Evolutionary conservation across 306 rosid genomes (phyloP), one percentile per base, ranked within the genome.

Genomic region (Lotus japonicus): DNA sequence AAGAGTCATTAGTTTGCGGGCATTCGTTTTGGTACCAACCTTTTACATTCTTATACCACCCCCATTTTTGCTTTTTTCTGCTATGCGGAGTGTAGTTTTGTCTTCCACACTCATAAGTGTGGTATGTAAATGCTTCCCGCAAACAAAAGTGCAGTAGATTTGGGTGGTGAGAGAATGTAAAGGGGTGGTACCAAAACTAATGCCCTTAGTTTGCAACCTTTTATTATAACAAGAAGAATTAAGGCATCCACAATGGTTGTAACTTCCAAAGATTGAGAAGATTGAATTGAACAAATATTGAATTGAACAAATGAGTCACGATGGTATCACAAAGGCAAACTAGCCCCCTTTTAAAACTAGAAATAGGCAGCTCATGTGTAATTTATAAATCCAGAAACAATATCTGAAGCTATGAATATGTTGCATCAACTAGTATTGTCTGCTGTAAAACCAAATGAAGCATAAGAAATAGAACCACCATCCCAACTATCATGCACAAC

Each of bases 401-500:
- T 23, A 7, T 1, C 15, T 31, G 53, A 62, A 23, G 56, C 31
- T 17, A 4, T 15, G 4, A 36, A 18, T 33, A 13, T 6, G 16
- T 10, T 45, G 23, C 3, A 43, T 70, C 56, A 75, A 54, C 5
- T 51, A 8, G 31, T 70, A n/a, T n/a, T n/a, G n/a, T n/a, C 42
- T 23, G 74, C 39, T 65, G 56, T 70, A 41, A 80, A 80, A 16
- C 78, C 43, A 35, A 70, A 75, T 52, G 81, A 75, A 6, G 84
- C 80, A 66, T 75, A 80, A 58, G 84, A 80, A 0, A 80, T 1
- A 35, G 80, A 46, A 53, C 74, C 74, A 64, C 26, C 77, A 45
- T 70, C 80, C 84, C 81, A 80, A 64, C 80, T 80, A 21, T 80
- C 77, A 1, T 80, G 84, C 1, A 80, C 11, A 65, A 80, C 50